Evolutionary conservation across 2,329 filamentous ascomycete species (phyloP), one percentile per base, ranked within the genome.

Genomic region (Trichoderma endophyticum): DNA sequence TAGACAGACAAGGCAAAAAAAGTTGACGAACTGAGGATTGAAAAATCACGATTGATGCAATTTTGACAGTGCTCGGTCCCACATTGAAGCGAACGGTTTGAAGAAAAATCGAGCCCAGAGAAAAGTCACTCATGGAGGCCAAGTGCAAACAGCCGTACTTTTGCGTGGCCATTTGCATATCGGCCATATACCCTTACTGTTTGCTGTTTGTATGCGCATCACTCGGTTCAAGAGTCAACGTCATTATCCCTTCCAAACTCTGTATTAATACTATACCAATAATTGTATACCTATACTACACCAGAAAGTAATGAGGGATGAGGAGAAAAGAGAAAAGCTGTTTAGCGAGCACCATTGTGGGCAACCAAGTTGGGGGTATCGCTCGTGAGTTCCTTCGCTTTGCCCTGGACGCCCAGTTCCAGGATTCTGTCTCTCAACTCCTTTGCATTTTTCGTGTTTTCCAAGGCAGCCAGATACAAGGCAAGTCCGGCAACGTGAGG

Each of bases 401-500:
- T 80, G 59, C 80, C 80, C 75, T 80, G 81, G 28, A 81, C 83
- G 3, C 79, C 80, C 51, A 87, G 79, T 11, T 80, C 76, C 75
- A 82, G 79, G 71, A 88, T 82, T 57, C 82, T 80, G 32, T 76
- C 51, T 36, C 79, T 81, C 48, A 88, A 81, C 36, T 79, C 81
- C 66, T 80, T 78, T n/a, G 67, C 30, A 0, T 87, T 85, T n/a
- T 74, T 75, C 39, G 73, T 72, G 26, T 78, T 76, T 77, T 87
- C 83, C 1, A 86, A 78, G 11, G 77, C 80, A 73, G 86, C 77
- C 34, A 91, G 78, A 77, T 90, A 91, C n/a, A 87, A 83, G 12
- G 85, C 74, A n/a, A 91, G 78, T 14, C 90, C 90, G 28, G 87
- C 83, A 68, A 91, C 83, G 76, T 91, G 89, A 0, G 89, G 89